Evolutionary conservation across 2,329 filamentous ascomycete genomes (phyloP).

Genomic region (Colletotrichum abscissum): DNA sequence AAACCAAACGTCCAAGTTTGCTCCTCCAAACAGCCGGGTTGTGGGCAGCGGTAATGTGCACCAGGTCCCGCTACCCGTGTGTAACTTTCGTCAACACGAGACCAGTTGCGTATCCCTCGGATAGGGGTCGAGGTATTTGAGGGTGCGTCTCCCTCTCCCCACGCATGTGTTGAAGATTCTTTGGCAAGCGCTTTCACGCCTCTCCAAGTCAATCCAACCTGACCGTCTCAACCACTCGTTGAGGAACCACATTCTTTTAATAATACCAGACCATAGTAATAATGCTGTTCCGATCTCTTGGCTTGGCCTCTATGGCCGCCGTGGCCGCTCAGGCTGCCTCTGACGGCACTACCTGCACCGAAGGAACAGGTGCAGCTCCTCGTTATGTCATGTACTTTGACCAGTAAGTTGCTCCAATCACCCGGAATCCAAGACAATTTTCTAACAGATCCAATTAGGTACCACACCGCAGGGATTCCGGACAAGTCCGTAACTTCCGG

Average conservation of each 20-base stretch:
- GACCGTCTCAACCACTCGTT: conserved; percentile 5
- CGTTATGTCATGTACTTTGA: conserved; percentile 58
- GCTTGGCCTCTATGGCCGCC: conserved; percentile 15
- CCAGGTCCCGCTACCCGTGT: background rate
- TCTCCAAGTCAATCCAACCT: conserved; percentile 2
- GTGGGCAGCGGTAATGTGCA: background rate
- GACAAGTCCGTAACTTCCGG: conserved; percentile 50
- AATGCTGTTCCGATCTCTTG: conserved; percentile 23
- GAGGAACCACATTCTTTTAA: conserved; percentile 15
- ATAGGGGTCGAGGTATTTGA: background rate
- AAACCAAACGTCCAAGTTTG: background rate
- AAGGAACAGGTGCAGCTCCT: conserved; percentile 37
- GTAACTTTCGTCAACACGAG: background rate
- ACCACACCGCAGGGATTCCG: conserved; percentile 51
- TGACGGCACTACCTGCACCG: background rate
- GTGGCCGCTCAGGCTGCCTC: conserved; percentile 7
- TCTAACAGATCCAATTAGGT: conserved; percentile 45
- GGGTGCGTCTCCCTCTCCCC: background rate
- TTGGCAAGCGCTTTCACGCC: background rate
- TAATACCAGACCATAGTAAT: background rate
- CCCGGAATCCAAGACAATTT: background rate
- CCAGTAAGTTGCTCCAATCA: conserved; percentile 46
- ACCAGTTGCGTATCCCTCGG: background rate
- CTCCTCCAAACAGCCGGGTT: background rate
- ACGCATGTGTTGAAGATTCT: no score